Base-by-base conservation (phyloP, 345 rosid genomes). In the Dovyalis caffra region DNA sequence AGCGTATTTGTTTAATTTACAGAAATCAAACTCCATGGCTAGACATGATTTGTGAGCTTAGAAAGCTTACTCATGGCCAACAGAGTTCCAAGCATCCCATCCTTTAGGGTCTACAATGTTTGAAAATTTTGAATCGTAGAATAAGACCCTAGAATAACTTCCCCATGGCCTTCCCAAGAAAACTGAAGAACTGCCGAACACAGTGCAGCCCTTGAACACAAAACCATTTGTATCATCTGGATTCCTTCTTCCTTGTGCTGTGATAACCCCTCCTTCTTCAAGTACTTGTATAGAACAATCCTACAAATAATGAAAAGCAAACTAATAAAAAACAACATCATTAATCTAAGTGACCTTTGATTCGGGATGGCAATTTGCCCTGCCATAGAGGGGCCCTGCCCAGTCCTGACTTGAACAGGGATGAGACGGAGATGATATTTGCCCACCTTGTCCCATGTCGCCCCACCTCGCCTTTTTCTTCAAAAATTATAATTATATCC, bases 151-250 rank as follows among this genome's bases (percentile, higher is more conserved):
- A 0, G 91, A 68, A n/a, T 64, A 80, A 0, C 29, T 64, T 77
- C 95, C 79, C 92, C 92, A 88, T 2, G 92, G 88, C 74, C 95
- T 86, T 2, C 91, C 92, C 25, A 90, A 25, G 8, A 28, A 76
- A 10, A 87, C n/a, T 10, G 72, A 25, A 5, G 90, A 90, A 18
- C 0, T 57, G 2, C 92, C 95, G 43, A 34, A 40, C 1, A 90
- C 84, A 3, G 32, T 51, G 77, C 91, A 87, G 31, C 68, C 35
- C 79, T 81, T 88, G 86, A 90, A 90, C 43, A 90, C 87, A 70
- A 90, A 88, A 49, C 90, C 91, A 21, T 72, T 80, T 10, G 81
- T 5, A 5, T 87, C 92, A 2, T 32, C 25, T 20, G 83, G 83
- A 31, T 51, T 65, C 0, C 9, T 31, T 78, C 95, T 85, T 71